phyloP scores from a whole-genome alignment of 2,329 filamentous ascomycete genomes.

The Aureobasidium sp. region DNA sequence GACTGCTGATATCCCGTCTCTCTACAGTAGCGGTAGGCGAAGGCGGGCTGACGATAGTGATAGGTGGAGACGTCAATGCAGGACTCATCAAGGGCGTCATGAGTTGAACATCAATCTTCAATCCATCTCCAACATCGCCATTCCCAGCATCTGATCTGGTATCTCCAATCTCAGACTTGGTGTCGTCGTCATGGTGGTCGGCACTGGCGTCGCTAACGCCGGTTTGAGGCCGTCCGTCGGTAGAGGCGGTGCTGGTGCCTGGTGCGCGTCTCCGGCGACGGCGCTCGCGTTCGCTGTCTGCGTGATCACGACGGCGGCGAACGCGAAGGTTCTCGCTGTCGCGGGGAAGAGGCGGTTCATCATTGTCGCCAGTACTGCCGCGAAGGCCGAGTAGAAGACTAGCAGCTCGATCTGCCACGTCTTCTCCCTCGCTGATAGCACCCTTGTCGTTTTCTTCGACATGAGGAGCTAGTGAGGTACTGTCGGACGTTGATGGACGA shows the following conservation, averaged over 20 bases:
- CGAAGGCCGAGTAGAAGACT: conserved; percentile 77
- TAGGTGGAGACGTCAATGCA: conserved; percentile 15
- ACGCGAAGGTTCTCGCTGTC: conserved; percentile 38
- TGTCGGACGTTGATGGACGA: not conserved
- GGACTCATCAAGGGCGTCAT: conserved; percentile 13
- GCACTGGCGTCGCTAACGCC: conserved; percentile 25
- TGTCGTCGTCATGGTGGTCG: conserved; percentile 17
- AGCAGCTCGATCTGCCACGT: conserved; percentile 78
- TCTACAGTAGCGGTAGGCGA: conserved; percentile 17
- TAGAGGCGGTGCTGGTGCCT: conserved; percentile 23
- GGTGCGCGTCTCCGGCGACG: conserved; percentile 52
- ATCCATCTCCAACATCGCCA: not conserved
- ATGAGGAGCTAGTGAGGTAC: not conserved
- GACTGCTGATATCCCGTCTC: not conserved
- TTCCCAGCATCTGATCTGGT: conserved; percentile 11
- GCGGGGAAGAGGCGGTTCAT: conserved; percentile 35
- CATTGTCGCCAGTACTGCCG: conserved; percentile 46
- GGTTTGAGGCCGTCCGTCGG: conserved; percentile 21
- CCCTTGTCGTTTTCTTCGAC: conserved; percentile 19
- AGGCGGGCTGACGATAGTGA: conserved; percentile 23
- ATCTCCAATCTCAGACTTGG: conserved; percentile 15
- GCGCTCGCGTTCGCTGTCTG: conserved; percentile 66
- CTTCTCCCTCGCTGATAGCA: conserved; percentile 45
- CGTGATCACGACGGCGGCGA: conserved; percentile 60
- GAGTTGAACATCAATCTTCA: conserved; percentile 12